These are phyloP conservation scores for Solanum pimpinellifolium DNA, from an alignment of 257 asterid species.

Conservation along the genomic window DNA sequence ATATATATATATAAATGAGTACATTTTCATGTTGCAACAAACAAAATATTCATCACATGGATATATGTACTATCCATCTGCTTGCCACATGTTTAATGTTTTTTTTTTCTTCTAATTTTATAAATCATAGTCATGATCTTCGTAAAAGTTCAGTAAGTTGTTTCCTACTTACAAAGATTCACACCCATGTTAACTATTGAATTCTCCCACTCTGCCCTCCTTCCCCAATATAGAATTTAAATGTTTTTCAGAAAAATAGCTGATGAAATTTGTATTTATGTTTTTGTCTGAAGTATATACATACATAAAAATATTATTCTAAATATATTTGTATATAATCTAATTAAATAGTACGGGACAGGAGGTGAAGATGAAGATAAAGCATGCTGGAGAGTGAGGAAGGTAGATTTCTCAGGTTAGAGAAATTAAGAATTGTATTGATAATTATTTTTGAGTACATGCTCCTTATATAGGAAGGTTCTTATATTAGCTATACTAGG, in stretches of 20 bases:
- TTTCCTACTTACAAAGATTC: not conserved
- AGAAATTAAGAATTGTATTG: not conserved
- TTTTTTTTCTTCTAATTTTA: not conserved
- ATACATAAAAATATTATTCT: no score
- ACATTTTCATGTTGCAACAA: not conserved
- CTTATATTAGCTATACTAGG: not conserved
- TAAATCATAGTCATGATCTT: not conserved
- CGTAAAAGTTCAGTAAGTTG: not conserved
- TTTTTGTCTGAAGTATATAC: no score
- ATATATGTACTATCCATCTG: not conserved
- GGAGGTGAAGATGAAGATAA: not conserved
- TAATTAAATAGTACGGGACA: not conserved
- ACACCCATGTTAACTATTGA: not conserved
- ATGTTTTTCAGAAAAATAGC: not conserved
- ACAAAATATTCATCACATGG: not conserved
- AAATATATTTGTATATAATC: no score
- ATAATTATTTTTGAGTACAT: not conserved
- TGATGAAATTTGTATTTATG: not conserved
- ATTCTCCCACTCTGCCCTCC: not conserved
- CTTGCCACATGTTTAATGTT: not conserved
- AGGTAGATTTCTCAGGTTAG: not conserved
- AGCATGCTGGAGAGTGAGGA: not conserved
- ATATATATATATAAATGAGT: not conserved
- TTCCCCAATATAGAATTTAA: not conserved
- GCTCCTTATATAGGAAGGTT: not conserved